These are phyloP conservation scores for Astrothelium subdiscretum DNA, from an alignment of 495 filamentous ascomycete species.

Conservation along the genomic window DNA sequence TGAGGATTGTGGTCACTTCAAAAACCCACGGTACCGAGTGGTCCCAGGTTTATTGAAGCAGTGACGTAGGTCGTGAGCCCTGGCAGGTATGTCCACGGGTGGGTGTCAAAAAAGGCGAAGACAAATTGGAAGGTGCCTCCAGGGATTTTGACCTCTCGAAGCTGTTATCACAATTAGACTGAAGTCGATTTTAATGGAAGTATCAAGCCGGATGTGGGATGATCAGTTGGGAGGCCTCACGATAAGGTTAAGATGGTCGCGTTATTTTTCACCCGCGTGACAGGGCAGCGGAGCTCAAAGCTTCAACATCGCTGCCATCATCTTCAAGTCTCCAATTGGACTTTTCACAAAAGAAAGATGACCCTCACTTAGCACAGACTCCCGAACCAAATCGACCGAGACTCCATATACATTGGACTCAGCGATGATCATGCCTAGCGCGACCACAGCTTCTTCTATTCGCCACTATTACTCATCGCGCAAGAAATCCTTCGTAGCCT, in stretches of 20 bases:
- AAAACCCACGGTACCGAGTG: not conserved
- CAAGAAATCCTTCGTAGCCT: not conserved
- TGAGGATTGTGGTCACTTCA: no score
- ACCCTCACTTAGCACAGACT: not conserved
- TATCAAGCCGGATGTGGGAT: no score
- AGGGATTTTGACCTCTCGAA: no score
- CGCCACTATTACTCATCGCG: not conserved
- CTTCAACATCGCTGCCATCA: not conserved
- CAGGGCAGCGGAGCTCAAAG: not conserved
- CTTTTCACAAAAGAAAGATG: not conserved
- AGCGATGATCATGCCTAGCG: not conserved
- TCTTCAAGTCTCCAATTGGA: not conserved
- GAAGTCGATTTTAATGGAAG: no score
- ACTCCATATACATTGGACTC: not conserved
- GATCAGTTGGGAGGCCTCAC: no score
- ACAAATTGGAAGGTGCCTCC: no score
- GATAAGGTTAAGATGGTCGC: no score
- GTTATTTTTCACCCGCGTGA: no score
- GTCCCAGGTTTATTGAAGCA: not conserved
- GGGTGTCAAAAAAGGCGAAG: no score
- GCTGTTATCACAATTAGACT: no score
- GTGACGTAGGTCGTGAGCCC: slow-evolving; percentile 1
- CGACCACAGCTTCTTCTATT: not conserved
- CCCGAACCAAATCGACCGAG: no score
- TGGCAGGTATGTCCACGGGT: no score